phyloP scores from a whole-genome alignment of 2,329 filamentous ascomycete species.

The Gnomoniopsis smithogilvyi region DNA sequence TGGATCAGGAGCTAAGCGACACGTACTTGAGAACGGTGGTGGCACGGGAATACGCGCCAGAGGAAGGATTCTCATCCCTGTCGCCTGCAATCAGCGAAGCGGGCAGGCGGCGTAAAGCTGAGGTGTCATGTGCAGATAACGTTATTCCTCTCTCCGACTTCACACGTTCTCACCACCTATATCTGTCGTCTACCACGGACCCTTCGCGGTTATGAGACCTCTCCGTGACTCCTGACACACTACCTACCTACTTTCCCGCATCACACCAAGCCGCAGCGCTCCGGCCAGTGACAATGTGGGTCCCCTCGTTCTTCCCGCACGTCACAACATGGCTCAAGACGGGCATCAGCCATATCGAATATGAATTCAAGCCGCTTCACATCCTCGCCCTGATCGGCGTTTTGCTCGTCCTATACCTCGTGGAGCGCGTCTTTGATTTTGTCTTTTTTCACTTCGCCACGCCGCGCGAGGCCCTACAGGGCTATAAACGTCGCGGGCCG shows the following conservation, averaged over 20 bases:
- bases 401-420: slow-evolving; percentile 15
- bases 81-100: background rate
- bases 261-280: background rate
- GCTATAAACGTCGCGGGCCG: slow-evolving; percentile 23
- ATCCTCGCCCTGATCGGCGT: slow-evolving; percentile 20
- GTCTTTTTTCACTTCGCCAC: slow-evolving; percentile 22
- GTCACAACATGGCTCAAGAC: background rate
- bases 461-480: slow-evolving; percentile 20
- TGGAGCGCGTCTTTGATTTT: slow-evolving; percentile 17
- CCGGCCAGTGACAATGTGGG: background rate
- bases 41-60: too few species aligned
- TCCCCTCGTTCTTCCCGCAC: background rate
- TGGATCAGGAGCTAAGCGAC: too few species aligned
- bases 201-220: background rate
- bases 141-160: background rate
- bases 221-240: background rate
- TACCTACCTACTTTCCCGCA: background rate
- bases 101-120: background rate
- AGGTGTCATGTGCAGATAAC: background rate
- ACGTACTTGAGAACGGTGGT: too few species aligned
- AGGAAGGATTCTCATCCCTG: background rate
- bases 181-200: background rate
- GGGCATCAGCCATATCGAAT: background rate
- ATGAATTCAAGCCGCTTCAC: background rate
- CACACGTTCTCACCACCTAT: background rate